phyloP scores from a whole-genome alignment of 2,329 filamentous ascomycete genomes.

The Cytospora mali region DNA sequence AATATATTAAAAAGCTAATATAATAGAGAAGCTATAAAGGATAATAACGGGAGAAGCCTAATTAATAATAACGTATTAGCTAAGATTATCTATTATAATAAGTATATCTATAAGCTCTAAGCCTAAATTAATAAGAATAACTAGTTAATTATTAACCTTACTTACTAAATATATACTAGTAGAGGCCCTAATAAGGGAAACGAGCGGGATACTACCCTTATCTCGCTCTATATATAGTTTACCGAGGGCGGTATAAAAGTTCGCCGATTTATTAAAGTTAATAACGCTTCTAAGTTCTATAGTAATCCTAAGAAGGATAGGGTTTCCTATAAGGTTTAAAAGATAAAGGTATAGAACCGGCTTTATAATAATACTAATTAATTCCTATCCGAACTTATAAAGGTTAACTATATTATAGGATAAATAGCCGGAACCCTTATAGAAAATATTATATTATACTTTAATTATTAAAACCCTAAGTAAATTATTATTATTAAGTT shows the following conservation, averaged over 20 bases:
- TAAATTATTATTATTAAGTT: neutral
- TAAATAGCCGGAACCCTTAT: neutral
- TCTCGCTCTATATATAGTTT: too few relatives aligned
- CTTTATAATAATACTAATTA: neutral
- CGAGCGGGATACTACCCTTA: too few relatives aligned
- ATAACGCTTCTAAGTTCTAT: neutral
- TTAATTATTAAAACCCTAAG: neutral
- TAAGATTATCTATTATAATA: neutral
- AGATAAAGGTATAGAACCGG: neutral
- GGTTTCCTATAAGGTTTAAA: neutral
- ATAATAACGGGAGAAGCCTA: neutral
- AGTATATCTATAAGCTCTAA: neutral
- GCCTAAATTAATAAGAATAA: neutral
- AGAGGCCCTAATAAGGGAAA: too few relatives aligned
- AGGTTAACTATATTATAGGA: neutral
- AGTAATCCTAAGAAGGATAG: neutral
- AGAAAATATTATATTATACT: neutral
- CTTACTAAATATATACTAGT: too few relatives aligned
- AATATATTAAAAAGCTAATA: neutral
- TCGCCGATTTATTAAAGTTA: too few relatives aligned
- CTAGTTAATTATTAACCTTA: neutral
- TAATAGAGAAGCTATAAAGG: neutral
- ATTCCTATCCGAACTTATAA: neutral
- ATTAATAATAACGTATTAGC: neutral
- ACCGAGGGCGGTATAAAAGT: too few relatives aligned